These are phyloP conservation scores for Neohortaea acidophila DNA, from an alignment of 495 filamentous ascomycete species.

Conservation along the genomic window DNA sequence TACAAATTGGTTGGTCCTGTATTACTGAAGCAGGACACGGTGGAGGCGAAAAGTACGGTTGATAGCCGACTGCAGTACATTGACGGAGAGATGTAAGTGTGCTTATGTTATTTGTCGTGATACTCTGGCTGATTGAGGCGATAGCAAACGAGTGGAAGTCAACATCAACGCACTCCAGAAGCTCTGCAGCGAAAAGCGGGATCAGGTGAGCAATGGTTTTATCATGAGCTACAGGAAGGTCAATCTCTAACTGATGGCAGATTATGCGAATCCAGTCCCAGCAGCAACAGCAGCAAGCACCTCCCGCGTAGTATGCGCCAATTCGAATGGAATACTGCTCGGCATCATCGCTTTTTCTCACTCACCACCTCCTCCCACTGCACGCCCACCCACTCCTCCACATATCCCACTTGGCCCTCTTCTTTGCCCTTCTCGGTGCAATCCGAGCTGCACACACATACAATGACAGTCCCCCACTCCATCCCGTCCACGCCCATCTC, in stretches of 20 bases:
- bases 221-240: too few relatives aligned
- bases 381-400: conserved; percentile 92
- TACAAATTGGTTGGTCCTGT: conserved; percentile 92
- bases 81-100: conserved; percentile 74
- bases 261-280: too few relatives aligned
- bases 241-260: too few relatives aligned
- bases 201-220: too few relatives aligned
- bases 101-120: not conserved
- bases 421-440: conserved; percentile 42
- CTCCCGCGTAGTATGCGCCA: too few relatives aligned
- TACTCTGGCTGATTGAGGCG: conserved; percentile 4
- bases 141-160: conserved; percentile 64
- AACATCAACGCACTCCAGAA: conserved; percentile 66
- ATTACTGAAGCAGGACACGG: conserved; percentile 81
- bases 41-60: conserved; percentile 76
- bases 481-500: conserved; percentile 71
- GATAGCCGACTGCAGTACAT: conserved; percentile 85
- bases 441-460: conserved; percentile 66
- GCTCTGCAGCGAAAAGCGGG: conserved; percentile 68
- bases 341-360: too few relatives aligned
- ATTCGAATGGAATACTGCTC: too few relatives aligned
- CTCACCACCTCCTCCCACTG: conserved; percentile 71
- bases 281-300: too few relatives aligned
- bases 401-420: conserved; percentile 45
- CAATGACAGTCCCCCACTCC: conserved; percentile 95